Evolutionary conservation across 2,329 filamentous ascomycete species (phyloP).

Genomic region (Alternaria consortialis): DNA sequence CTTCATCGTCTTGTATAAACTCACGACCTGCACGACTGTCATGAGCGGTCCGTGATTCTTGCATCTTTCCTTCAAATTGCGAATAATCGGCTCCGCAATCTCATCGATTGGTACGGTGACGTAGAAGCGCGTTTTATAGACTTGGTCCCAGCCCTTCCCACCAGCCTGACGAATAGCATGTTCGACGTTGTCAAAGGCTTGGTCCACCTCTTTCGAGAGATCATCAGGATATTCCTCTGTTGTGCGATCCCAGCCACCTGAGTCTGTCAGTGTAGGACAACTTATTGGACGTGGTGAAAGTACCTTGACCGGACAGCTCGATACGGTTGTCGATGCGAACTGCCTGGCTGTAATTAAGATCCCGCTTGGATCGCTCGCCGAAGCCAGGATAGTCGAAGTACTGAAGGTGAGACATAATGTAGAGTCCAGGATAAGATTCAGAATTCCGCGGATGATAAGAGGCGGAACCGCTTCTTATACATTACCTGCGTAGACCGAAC

Average conservation of each 20-base stretch:
- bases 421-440: not conserved
- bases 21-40: slow-evolving; percentile 32
- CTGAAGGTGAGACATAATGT: not conserved
- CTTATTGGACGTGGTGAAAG: not conserved
- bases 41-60: slow-evolving; percentile 35
- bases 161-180: slow-evolving; percentile 61
- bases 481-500: not conserved
- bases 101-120: slow-evolving; percentile 25
- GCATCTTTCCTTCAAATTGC: slow-evolving; percentile 33
- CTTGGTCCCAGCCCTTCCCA: slow-evolving; percentile 62
- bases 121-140: slow-evolving; percentile 45
- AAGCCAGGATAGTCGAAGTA: slow-evolving; percentile 13
- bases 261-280: not conserved
- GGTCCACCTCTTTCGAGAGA: slow-evolving; percentile 33
- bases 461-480: not conserved
- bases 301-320: slow-evolving; percentile 41
- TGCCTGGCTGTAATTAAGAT: slow-evolving; percentile 37
- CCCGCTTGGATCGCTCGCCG: slow-evolving; percentile 30
- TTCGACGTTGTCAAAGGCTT: slow-evolving; percentile 65
- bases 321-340: slow-evolving; percentile 37
- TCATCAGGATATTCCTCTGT: slow-evolving; percentile 33
- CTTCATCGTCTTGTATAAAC: slow-evolving; percentile 33
- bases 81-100: slow-evolving; percentile 17
- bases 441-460: not conserved
- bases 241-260: slow-evolving; percentile 37